Percentiles rank a stretch among this genome's conserved stretches.
These are phyloP conservation scores for Asclepias syriaca DNA, from an alignment of 257 asterid species.

Conservation along the genomic window DNA sequence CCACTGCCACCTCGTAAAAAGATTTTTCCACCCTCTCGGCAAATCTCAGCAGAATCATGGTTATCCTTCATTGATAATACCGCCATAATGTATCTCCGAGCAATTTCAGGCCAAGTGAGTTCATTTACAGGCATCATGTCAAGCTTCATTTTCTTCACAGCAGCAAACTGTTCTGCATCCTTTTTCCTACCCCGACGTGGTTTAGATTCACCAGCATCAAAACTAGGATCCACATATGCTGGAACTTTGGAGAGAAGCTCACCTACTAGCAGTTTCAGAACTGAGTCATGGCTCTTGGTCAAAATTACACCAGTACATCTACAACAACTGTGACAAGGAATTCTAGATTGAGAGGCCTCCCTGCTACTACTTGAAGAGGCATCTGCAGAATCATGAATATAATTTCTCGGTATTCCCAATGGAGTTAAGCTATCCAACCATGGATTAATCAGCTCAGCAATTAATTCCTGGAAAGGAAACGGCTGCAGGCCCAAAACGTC, in stretches of 20 bases:
- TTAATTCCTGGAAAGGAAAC: constrained; percentile 72
- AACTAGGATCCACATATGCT: constrained; percentile 59
- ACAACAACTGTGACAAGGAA: constrained; percentile 23
- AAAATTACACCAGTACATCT: constrained; percentile 51
- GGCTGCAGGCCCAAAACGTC: constrained; percentile 71
- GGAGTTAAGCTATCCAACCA: constrained; percentile 51
- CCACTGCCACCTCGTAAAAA: constrained; percentile 94
- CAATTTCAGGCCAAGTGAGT: constrained; percentile 94
- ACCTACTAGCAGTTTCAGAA: constrained; percentile 63
- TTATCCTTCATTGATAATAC: constrained; percentile 73
- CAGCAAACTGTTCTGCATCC: constrained; percentile 60
- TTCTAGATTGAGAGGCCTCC: constrained; percentile 38
- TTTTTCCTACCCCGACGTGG: constrained; percentile 77
- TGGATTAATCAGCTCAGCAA: constrained; percentile 64
- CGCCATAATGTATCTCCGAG: constrained; percentile 78
- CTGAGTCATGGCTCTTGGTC: constrained; percentile 48
- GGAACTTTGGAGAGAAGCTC: constrained; percentile 83
- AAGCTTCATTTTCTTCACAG: constrained; percentile 56
- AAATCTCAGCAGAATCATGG: constrained; percentile 74
- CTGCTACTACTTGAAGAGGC: constrained; percentile 24
- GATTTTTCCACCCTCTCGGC: constrained; percentile 84
- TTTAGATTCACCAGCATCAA: constrained; percentile 71
- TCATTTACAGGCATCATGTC: constrained; percentile 78
- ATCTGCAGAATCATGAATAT: constrained; percentile 31
- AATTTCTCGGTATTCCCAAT: constrained; percentile 26